Base-by-base conservation (phyloP, 768 basidiomycete genomes). In the Lactifluus hygrophoroides region DNA sequence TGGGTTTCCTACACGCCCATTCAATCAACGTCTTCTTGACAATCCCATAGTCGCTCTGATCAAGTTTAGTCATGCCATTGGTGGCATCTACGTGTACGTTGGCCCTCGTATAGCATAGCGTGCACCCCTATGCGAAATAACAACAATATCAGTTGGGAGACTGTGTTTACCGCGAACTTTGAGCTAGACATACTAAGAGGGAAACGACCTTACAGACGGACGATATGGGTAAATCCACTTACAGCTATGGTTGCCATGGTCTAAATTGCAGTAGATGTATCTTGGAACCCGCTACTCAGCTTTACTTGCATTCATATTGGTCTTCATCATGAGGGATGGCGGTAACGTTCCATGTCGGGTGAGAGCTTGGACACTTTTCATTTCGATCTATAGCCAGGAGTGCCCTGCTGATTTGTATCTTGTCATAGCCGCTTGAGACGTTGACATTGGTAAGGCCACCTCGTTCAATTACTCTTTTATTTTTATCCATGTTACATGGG, bases 151-250 rank as follows among this genome's bases (percentile, higher is more conserved):
- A 54, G 53, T 10, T 54, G 53, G 53, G 53, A 54, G 32, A 35
- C 16, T 3, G 43, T 45, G 14, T 25, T 25, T 11, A 35, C 53
- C 5, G 11, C 17, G 21, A 17, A 32, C 19, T 54, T 54, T 27
- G 53, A 54, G 45, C 35, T 25, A 5, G 53, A 54, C 43, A 7
- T 54, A 5, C n/a, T 54, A 5, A 23, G 51, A 58, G 37, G 57
- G 6, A 58, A 53, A 34, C 51, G 57, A 4, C 57, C 57, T 4
- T 54, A 54, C n/a, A 23, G 32, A 19, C 35, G 53, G 44, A 54
- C 53, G 14, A 37, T 54, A n/a, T 54, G 43, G 53, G 53, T 54
- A 43, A 54, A 43, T 16, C n/a, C n/a, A 23, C 53, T 46, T 27
- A 16, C 17, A 9, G 5, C 32, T 32, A 32, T 11, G 23, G 23